Base-by-base conservation (phyloP, 768 basidiomycete genomes). In the Boletus rubroflammeus region DNA sequence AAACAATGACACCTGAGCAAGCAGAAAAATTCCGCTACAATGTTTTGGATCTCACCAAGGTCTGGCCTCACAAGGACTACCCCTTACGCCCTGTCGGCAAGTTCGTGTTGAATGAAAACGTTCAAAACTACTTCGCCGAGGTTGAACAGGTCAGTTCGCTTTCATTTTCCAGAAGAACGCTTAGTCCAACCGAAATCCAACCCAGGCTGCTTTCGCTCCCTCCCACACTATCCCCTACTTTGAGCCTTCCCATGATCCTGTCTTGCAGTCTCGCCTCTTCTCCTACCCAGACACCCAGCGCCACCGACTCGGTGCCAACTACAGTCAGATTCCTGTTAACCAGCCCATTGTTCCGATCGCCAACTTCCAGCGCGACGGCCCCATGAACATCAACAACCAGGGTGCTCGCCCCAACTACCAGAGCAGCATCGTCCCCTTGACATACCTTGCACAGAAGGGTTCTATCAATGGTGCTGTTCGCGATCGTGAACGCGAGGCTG, bases 311-410 rank as follows among this genome's bases (percentile, higher is more conserved):
- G 90, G 90, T 35, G 61, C 67, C 50, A 92, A 92, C 76, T 89
- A 91, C 75, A 80, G 86, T 64, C 89, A 96, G 65, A 76, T 98
- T 10, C 93, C 94, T 1, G 86, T 94, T 67, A 98, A 98, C 70
- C 78, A 83, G 6, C 88, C 93, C 1, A 67, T 88, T 46, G 76
- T 73, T 48, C 88, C 86, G 5, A 76, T 90, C 51, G 80, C 83
- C 57, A 94, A 96, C 82, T 96, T 95, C 88, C 93, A 96, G 74
- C 88, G 94, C 41, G 93, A 90, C 62, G 95, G 94, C 21, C 52
- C 72, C 8, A 78, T 75, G 72, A 75, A 83, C 1, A 82, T 84
- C 73, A 72, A 84, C 66, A 91, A 85, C 66, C 93, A 96, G 73
- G 94, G 92, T 58, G 68, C 76, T 55, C 81, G 90, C 23, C 92